phyloP scores from a whole-genome alignment of 805 yeast species.

The Candida broadrunensis region DNA sequence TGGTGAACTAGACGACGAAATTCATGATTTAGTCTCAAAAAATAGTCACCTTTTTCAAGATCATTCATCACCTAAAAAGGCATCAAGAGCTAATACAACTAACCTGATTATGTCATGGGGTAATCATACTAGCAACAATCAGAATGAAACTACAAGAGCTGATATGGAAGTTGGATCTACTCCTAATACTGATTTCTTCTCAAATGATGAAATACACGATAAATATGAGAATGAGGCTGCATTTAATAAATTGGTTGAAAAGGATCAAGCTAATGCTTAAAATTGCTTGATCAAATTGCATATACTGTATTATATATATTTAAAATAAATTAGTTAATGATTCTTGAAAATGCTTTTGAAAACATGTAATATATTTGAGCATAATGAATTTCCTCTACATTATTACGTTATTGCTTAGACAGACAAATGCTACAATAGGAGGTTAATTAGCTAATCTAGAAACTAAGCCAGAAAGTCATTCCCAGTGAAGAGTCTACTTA shows the following conservation, averaged over 20 bases:
- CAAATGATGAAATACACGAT: slow-evolving; percentile 13
- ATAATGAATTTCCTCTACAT: no score
- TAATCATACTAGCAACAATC: neutral
- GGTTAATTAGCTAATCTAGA: no score
- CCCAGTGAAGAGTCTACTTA: no score
- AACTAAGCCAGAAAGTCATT: no score
- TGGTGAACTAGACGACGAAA: slow-evolving; percentile 18
- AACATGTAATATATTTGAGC: no score
- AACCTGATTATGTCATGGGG: slow-evolving; percentile 28
- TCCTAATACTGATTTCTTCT: slow-evolving; percentile 24
- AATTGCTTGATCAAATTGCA: neutral
- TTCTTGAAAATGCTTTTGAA: no score
- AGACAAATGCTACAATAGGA: no score
- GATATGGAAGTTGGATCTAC: slow-evolving; percentile 16
- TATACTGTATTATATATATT: neutral
- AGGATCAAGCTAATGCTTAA: neutral
- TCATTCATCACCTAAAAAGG: slow-evolving; percentile 32
- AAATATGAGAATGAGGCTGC: neutral
- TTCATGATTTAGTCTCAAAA: slow-evolving; percentile 12
- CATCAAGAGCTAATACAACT: slow-evolving; percentile 35
- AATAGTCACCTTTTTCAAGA: slow-evolving; percentile 6
- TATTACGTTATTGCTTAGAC: no score
- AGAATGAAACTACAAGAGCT: slow-evolving; percentile 2
- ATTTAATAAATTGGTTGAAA: neutral
- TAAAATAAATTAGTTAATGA: no score